phyloP scores from a whole-genome alignment of 2,329 filamentous ascomycete genomes.

The Penicillium sp. region DNA sequence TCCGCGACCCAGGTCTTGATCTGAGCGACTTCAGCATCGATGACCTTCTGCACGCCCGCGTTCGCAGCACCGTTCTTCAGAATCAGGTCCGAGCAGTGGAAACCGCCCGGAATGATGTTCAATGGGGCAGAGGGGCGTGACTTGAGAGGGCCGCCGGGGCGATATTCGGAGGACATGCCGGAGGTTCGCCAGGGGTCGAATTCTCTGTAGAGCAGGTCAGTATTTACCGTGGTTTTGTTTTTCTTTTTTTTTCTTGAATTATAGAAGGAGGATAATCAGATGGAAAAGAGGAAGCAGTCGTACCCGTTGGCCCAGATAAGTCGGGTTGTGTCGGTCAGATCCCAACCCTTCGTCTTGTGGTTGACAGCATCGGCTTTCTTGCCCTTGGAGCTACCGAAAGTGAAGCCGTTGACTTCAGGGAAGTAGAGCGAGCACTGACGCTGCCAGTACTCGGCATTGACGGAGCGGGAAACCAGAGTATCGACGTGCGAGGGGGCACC shows the following conservation, averaged over 20 bases:
- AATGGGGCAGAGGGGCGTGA: constrained; percentile 46
- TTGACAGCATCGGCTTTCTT: constrained; percentile 49
- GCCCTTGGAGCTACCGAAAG: constrained; percentile 45
- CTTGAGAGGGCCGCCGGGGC: constrained; percentile 50
- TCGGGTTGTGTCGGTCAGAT: constrained; percentile 45
- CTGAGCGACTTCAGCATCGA: constrained; percentile 46
- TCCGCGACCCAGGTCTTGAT: constrained; percentile 52
- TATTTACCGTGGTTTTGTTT: no score
- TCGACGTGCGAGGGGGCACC: constrained; percentile 44
- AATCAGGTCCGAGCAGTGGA: constrained; percentile 53
- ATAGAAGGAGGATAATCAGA: no score
- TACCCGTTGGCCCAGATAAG: constrained; percentile 54
- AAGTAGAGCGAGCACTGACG: constrained; percentile 53
- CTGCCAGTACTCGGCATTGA: constrained; percentile 49
- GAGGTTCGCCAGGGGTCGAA: constrained; percentile 56
- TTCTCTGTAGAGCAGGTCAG: constrained; percentile 29
- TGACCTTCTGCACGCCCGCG: constrained; percentile 44
- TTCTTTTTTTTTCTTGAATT: no score
- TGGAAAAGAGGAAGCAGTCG: not conserved
- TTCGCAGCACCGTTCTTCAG: constrained; percentile 45
- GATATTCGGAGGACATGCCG: constrained; percentile 48
- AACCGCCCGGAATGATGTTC: constrained; percentile 48
- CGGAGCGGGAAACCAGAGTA: constrained; percentile 49
- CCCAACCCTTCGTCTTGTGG: constrained; percentile 52
- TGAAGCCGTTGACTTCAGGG: constrained; percentile 46